phyloP scores from a whole-genome alignment of 176 grass and related monocot genomes.

The Cenchrus fungigraminus region DNA sequence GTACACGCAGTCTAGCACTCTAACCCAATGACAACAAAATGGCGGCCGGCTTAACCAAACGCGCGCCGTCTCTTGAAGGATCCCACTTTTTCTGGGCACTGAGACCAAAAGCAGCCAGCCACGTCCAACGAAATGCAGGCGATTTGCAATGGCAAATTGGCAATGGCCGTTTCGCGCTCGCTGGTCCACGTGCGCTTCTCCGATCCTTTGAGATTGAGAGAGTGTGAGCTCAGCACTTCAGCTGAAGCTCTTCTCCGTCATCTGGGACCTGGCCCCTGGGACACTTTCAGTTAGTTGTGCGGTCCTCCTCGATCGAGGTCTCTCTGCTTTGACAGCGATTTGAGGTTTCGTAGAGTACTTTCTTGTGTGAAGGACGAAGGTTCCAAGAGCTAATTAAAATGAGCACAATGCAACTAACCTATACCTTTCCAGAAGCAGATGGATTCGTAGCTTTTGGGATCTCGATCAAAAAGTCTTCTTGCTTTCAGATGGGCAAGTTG shows the following conservation, averaged over 20 bases:
- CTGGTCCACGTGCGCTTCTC: background rate
- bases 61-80: background rate
- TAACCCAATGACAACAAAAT: background rate
- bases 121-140: background rate
- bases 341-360: background rate
- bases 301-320: background rate
- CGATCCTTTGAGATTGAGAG: background rate
- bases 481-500: constrained; percentile 16
- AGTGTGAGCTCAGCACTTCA: background rate
- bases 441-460: background rate
- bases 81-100: background rate
- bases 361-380: background rate
- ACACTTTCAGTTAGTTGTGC: constrained; percentile 20
- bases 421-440: background rate
- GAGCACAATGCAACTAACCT: background rate
- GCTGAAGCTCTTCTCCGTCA: background rate
- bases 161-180: background rate
- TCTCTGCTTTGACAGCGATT: background rate
- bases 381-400: constrained; percentile 17
- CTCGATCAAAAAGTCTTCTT: background rate
- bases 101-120: background rate
- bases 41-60: background rate
- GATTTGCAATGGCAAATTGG: background rate
- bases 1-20: background rate
- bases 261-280: background rate